phyloP scores from a whole-genome alignment of 2,329 filamentous ascomycete genomes.

The Ustilaginoidea virens region DNA sequence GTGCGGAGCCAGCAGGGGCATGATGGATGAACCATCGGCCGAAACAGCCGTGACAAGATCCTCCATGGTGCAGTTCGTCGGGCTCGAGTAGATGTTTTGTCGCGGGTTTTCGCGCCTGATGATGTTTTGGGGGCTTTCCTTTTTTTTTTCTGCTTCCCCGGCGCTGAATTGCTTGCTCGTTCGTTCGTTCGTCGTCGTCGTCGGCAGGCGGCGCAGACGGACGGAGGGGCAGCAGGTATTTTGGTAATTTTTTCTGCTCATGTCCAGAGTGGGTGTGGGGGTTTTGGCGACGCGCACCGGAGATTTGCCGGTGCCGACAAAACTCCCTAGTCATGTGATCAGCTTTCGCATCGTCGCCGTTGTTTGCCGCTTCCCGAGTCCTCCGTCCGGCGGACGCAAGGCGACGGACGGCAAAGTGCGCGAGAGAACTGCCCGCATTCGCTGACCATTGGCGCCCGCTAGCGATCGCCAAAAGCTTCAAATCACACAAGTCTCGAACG shows the following conservation, averaged over 20 bases:
- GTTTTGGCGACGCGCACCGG: slow-evolving; percentile 13
- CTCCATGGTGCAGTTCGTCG: slow-evolving; percentile 16
- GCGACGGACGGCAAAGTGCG: no score
- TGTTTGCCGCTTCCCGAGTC: no score
- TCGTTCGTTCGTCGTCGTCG: not conserved
- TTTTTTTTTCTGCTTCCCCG: no score
- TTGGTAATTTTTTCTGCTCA: slow-evolving; percentile 26
- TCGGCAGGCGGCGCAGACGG: slow-evolving; percentile 10
- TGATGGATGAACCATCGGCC: slow-evolving; percentile 60
- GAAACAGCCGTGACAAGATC: slow-evolving; percentile 33
- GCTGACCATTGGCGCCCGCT: no score
- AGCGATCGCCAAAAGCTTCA: no score
- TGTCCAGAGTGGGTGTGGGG: slow-evolving; percentile 18
- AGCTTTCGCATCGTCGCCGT: slow-evolving; percentile 13
- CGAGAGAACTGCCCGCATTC: no score
- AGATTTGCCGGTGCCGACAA: slow-evolving; percentile 15
- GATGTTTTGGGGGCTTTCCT: no score
- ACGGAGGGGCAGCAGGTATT: slow-evolving; percentile 28
- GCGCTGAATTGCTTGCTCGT: not conserved
- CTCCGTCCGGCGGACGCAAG: no score
- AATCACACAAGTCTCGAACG: no score
- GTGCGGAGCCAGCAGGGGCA: slow-evolving; percentile 78
- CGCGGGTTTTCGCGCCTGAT: no score
- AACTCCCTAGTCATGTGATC: slow-evolving; percentile 20
- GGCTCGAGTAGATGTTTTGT: not conserved